Evolutionary conservation across 192 early-diverging fungal species (phyloP), one percentile per base, ranked within the genome.

Genomic region (Chytriomyces hyalinus): DNA sequence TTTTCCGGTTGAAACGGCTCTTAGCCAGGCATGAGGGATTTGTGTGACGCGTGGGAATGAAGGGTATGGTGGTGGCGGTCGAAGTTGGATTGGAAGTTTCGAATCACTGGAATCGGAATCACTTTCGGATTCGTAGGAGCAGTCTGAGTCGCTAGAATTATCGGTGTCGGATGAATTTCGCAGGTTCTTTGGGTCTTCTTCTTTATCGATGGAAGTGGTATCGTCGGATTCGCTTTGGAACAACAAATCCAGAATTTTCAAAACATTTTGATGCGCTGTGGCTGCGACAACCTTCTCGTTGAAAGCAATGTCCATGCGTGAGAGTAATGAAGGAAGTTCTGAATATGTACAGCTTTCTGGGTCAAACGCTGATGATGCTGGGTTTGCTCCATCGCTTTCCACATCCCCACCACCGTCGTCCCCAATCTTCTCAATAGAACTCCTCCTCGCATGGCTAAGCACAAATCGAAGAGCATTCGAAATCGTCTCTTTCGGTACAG

Each of bases 1-100:
- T 17, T 81, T 43, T 6, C 73, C 83, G 3, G 67, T 75, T 24
- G 70, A 46, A 7, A 85, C 85, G 6, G 85, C 83, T 17, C 85
- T 66, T 6, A 87, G 78, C 85, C 85, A 87, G 61, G 84, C 80
- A 69, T 70, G 80, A n/a, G 82, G 82, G 20, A 83, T 71, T 57
- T 71, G 69, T 4, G 69, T 71, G n/a, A 71, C 26, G 20, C 10
- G 17, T 26, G 69, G 49, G 50, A 22, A 60, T 5, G 44, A 13
- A 28, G n/a, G 50, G 44, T 71, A 8, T 22, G 69, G 69, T 43
- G 69, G 69, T 28, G 69, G 69, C 17, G 69, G 69, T 71, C 45
- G 49, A 8, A 36, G 28, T 17, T 28, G 17, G 13, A 28, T 17
- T n/a, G 28, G 11, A 28, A 45, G 9, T 26, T 48, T 49, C 9